Evolutionary conservation across 169 alveolate species (phyloP).

Genomic region (Cryptosporidium canis): DNA sequence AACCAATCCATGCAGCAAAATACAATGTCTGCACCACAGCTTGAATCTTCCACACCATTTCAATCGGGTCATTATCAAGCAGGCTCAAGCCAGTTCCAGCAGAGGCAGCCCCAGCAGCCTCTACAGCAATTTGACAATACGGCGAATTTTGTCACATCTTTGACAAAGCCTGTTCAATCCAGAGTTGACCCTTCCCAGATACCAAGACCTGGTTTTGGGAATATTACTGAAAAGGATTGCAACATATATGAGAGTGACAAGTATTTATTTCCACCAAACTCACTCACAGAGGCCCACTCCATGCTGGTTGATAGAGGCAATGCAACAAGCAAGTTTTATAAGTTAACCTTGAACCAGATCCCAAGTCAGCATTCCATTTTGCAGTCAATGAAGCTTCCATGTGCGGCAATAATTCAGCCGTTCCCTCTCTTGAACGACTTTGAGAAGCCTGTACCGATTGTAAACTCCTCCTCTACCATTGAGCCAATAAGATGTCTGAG

Average conservation of each 20-base stretch:
- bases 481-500: slow-evolving; percentile 76
- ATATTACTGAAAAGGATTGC: slow-evolving; percentile 47
- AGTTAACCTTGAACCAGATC: slow-evolving; percentile 50
- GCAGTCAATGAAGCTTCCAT: slow-evolving; percentile 69
- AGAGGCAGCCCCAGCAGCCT: not conserved
- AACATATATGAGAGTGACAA: slow-evolving; percentile 61
- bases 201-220: slow-evolving; percentile 68
- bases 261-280: slow-evolving; percentile 44
- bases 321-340: slow-evolving; percentile 55
- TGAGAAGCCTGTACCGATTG: slow-evolving; percentile 51
- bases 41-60: not conserved
- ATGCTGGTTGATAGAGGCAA: slow-evolving; percentile 47
- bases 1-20: not conserved
- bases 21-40: not conserved
- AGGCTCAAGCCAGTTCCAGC: not conserved
- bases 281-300: slow-evolving; percentile 23
- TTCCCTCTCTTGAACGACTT: slow-evolving; percentile 51
- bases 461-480: slow-evolving; percentile 33
- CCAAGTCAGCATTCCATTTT: slow-evolving; percentile 66
- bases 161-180: slow-evolving; percentile 59
- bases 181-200: slow-evolving; percentile 71
- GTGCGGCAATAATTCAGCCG: slow-evolving; percentile 62
- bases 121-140: not conserved
- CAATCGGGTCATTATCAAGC: not conserved
- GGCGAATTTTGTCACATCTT: slow-evolving; percentile 25